Percentiles rank a stretch among this genome's conserved stretches.
Evolutionary conservation across 1,139 yeast species (phyloP).

Genomic region (Geotrichum aggregatum): DNA sequence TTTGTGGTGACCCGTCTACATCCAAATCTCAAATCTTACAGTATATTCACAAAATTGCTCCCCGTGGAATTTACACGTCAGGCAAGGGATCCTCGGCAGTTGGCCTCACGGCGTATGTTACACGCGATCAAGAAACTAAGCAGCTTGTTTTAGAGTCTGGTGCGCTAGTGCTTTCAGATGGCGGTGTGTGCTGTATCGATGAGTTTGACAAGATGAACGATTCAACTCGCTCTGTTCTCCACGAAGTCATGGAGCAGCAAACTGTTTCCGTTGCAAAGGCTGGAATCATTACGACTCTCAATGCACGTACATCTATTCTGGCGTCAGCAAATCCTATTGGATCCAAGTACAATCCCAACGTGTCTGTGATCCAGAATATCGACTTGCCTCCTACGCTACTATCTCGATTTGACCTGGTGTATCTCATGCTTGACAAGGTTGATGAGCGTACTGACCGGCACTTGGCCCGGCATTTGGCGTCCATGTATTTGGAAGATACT

Average conservation of each 20-base stretch:
- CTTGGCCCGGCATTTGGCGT: constrained; percentile 84
- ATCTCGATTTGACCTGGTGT: constrained; percentile 91
- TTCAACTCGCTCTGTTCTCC: constrained; percentile 87
- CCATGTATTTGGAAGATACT: constrained; percentile 83
- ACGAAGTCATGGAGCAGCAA: constrained; percentile 99
- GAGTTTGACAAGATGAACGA: constrained; percentile 98
- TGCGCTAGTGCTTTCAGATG: constrained; percentile 93
- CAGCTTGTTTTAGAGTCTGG: constrained; percentile 94
- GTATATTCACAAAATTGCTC: constrained; percentile 95
- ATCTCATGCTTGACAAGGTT: constrained; percentile 84
- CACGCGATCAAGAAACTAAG: constrained; percentile 88
- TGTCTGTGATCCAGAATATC: constrained; percentile 91
- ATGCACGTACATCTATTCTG: constrained; percentile 90
- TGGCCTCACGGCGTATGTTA: constrained; percentile 94
- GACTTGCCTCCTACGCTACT: constrained; percentile 94
- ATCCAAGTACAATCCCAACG: constrained; percentile 85
- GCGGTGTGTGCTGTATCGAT: constrained; percentile 98
- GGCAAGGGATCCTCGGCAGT: constrained; percentile 99
- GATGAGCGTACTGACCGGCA: constrained; percentile 81
- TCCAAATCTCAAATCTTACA: constrained; percentile 90
- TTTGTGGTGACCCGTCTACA: constrained; percentile 98
- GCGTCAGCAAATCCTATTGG: constrained; percentile 99
- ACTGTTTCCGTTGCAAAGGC: constrained; percentile 97
- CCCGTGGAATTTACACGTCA: constrained; percentile 94
- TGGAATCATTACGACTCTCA: constrained; percentile 92